Evolutionary conservation across 352 stramenopile genomes (phyloP), one percentile per base, ranked within the genome.

Genomic region (Elongisporangium anandrum): DNA sequence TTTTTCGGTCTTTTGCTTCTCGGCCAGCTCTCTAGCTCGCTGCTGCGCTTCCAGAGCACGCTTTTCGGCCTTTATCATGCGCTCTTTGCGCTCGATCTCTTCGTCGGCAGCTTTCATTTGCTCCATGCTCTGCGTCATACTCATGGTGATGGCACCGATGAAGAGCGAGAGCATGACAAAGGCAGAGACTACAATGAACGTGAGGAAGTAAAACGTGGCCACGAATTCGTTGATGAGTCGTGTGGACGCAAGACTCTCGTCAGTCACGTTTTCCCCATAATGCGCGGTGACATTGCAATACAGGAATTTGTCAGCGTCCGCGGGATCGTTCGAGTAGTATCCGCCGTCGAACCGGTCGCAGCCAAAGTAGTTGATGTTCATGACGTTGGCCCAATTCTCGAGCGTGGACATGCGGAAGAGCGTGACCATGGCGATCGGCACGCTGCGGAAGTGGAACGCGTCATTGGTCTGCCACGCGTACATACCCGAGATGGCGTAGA

Each of bases 111-210:
- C 72, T 60, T 95, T 95, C 81, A 95, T 94, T 17, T 86, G 58
- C 63, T 94, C 84, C 87, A 96, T 95, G 39, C 81, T 93, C 60
- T 95, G 69, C 10, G 86, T 94, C 87, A 96, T 96, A 51, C 75
- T 88, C 87, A 96, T 95, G 7, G 87, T 96, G 54, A 96, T 92
- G 52, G 87, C 85, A 77, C 87, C 87, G 57, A 96, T 93, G 59
- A 96, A 95, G 52, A 96, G 84, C 48, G 80, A 93, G 26, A 96
- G 81, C 86, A 95, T 95, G 52, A 96, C 87, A 22, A 96, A 90
- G 9, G 87, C 84, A 1, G 87, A 94, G 34, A 96, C 80, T 41
- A 96, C 59, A 52, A 96, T 88, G 59, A 95, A 96, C n/a, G 79
- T 92, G 60, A 96, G 77, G 54, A 91, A 96, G 54, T 94, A 96